Evolutionary conservation across 345 rosid species (phyloP).

Genomic region (Firmiana major): DNA sequence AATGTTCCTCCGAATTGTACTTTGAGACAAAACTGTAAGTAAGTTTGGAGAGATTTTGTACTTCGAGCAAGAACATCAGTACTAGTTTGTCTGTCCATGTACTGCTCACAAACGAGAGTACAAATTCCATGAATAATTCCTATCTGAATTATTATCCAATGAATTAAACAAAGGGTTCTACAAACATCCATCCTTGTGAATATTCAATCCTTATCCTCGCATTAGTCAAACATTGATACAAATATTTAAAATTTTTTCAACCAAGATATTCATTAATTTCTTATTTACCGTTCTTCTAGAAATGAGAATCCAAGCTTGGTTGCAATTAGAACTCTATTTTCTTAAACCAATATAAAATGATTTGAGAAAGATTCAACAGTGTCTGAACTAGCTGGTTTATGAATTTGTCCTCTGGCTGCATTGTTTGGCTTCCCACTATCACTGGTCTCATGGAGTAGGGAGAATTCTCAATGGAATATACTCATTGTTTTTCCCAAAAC

Average conservation of each 20-base stretch:
- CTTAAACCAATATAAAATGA: neutral
- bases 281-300: neutral
- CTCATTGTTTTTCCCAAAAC: neutral
- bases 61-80: neutral
- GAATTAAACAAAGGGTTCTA: neutral
- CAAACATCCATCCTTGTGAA: neutral
- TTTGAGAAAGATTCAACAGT: neutral
- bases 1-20: neutral
- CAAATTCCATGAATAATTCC: neutral
- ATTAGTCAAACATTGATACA: neutral
- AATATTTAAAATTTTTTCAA: too few species aligned
- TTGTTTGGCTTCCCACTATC: neutral
- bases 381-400: neutral
- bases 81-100: neutral
- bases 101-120: neutral
- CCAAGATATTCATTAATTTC: neutral
- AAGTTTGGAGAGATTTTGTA: neutral
- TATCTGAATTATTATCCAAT: neutral
- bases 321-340: neutral
- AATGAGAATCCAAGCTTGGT: neutral
- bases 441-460: neutral
- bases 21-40: neutral
- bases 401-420: neutral
- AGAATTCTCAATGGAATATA: neutral
- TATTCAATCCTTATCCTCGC: neutral